phyloP scores from a whole-genome alignment of 1,284 basidiomycete species.

The Phellinidium pouzarii region DNA sequence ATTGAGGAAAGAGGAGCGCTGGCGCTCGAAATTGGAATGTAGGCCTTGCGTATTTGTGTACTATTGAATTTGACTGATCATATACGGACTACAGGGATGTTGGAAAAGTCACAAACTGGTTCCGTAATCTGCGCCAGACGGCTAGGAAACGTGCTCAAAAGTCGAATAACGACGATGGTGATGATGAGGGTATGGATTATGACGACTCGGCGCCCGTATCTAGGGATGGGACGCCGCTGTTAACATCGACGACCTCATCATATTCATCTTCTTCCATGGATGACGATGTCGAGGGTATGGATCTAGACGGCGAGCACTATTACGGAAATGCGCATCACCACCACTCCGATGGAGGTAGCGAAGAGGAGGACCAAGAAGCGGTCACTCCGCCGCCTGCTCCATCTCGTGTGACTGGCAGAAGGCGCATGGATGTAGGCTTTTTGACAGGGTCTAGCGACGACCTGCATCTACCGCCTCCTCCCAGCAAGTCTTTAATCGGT shows the following conservation, averaged over 20 bases:
- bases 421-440: conserved; percentile 20
- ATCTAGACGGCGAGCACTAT: conserved; percentile 30
- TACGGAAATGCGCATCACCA: conserved; percentile 5
- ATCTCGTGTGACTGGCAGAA: conserved; percentile 30
- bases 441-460: conserved; percentile 18
- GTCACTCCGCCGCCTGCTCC: conserved; percentile 63
- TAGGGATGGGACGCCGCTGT: conserved; percentile 12
- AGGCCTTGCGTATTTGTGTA: conserved; percentile 26
- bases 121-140: conserved; percentile 71
- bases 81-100: conserved; percentile 49
- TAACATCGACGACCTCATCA: conserved; percentile 10
- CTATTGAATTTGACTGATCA: conserved; percentile 18
- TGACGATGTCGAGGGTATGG: conserved; percentile 21
- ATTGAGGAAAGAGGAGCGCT: conserved; percentile 70
- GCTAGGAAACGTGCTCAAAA: conserved; percentile 46
- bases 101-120: conserved; percentile 82
- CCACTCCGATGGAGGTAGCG: conserved; percentile 49
- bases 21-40: conserved; percentile 69
- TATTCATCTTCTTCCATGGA: conserved; percentile 16
- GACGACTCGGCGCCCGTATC: conserved; percentile 20
- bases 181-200: conserved; percentile 28
- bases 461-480: conserved; percentile 7
- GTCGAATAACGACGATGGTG: conserved; percentile 19
- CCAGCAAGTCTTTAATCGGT: background rate
- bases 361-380: conserved; percentile 61